Base-by-base conservation (phyloP, 2,329 filamentous ascomycete species). In the Whalleya microplaca region DNA sequence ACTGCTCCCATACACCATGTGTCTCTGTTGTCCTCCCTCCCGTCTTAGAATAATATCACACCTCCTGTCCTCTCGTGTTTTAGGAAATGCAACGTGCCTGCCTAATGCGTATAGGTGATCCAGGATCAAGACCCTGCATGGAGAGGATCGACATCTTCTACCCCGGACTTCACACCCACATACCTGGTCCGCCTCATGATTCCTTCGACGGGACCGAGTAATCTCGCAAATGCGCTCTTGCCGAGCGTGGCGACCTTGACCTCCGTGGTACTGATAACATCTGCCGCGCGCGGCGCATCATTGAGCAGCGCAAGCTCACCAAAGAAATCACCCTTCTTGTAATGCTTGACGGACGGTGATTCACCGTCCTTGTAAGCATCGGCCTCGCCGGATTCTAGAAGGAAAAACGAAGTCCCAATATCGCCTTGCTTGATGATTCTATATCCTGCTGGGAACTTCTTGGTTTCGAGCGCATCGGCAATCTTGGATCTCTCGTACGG, bases 401-500 rank as follows among this genome's bases (percentile, higher is more conserved):
- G 85, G 76, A 90, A 99, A 76, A 99, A 98, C 1, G 91, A 88
- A 70, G 96, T 87, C 53, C 95, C 95, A 0, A 89, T 90, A 71
- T 98, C 95, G 50, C 95, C 95, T 75, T 98, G 92, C 56, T 80
- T 82, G 75, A 99, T 98, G 71, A 99, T 96, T 49, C 84, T 84
- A n/a, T 87, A 84, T 20, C 91, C 91, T 7, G 87, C 78, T 0
- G 89, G 83, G 72, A 89, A 96, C 70, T 96, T 97, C 72, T 89
- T 86, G 9, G 93, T 95, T 73, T 98, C 93, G 54, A 99, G 81
- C 1, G 95, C 94, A 75, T 98, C 95, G 59, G 95, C 94, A 72
- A 99, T 97, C 81, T 99, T 99, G 70, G 91, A 92, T 56, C 95
- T 88, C 77, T 99, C 95, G 74, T 98, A 98, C 0, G 90, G 84